Percentiles rank a stretch among this genome's conserved stretches.
Conservation (phyloP, 805 yeast genomes). For the Candida peoriensis region DNA sequence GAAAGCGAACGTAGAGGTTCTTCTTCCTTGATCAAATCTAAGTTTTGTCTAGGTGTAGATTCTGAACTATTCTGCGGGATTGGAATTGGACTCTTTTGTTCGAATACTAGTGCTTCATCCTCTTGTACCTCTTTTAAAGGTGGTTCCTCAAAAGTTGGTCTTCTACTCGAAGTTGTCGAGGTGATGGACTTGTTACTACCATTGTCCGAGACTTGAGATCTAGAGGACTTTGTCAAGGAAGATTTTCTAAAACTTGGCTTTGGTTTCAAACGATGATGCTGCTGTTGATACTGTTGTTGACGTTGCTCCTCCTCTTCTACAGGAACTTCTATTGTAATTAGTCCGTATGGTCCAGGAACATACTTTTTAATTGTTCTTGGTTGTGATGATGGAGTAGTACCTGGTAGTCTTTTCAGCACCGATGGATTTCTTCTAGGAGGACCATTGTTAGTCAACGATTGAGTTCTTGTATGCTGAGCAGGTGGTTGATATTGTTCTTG, state of each 20-base stretch:
- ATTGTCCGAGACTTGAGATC: slow-evolving; percentile 4
- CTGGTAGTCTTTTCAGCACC: no score
- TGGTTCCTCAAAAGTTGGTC: slow-evolving; percentile 16
- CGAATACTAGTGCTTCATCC: slow-evolving; percentile 11
- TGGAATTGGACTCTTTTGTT: no score
- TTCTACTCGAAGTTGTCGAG: slow-evolving; percentile 11
- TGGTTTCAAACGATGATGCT: slow-evolving; percentile 7
- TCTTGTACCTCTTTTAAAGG: slow-evolving; percentile 19
- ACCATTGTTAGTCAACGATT: slow-evolving; percentile 12
- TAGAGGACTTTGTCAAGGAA: slow-evolving; percentile 2
- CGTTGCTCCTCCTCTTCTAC: slow-evolving; percentile 26
- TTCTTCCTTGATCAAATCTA: no score
- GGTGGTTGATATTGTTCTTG: slow-evolving; percentile 12
- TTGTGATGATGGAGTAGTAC: slow-evolving; percentile 1
- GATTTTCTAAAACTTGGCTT: slow-evolving; percentile 3
- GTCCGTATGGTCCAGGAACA: slow-evolving; percentile 70
- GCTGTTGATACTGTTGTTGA: no score
- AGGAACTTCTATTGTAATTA: slow-evolving; percentile 66
- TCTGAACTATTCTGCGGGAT: no score
- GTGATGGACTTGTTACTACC: slow-evolving; percentile 10
- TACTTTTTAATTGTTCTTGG: slow-evolving; percentile 58
- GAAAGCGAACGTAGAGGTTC: no score
- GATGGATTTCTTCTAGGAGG: slow-evolving; percentile 6
- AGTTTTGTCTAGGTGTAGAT: no score
- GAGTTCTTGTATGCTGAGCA: slow-evolving; percentile 16